Percentiles rank a stretch among this genome's conserved stretches.
Conservation (phyloP, 192 early-diverging fungal species). For the Chytriomyces hyalinus region DNA sequence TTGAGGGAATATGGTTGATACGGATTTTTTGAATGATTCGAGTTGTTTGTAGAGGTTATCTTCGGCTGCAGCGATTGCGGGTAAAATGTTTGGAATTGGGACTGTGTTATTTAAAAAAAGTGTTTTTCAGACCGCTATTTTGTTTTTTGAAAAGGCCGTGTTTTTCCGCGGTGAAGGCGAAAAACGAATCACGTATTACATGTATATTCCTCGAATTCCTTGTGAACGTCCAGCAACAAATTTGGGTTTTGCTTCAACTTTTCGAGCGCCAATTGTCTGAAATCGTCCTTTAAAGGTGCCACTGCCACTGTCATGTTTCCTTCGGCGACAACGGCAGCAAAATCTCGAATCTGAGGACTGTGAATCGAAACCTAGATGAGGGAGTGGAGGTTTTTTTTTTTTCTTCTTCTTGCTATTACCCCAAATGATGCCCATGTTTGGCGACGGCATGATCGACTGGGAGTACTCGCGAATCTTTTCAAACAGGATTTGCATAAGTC, state of each 20-base stretch:
- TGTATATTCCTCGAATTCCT: slow-evolving; percentile 22
- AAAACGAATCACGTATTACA: not conserved
- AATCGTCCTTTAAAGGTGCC: slow-evolving; percentile 7
- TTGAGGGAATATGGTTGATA: not conserved
- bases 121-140: too few species aligned
- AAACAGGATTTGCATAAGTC: too few species aligned
- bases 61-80: not conserved
- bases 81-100: slow-evolving; percentile 20
- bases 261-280: not conserved
- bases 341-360: slow-evolving; percentile 36
- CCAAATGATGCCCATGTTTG: slow-evolving; percentile 23
- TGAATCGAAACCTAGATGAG: too few species aligned
- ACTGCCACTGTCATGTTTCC: slow-evolving; percentile 24
- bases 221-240: slow-evolving; percentile 26
- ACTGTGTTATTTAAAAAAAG: not conserved
- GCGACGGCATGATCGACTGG: slow-evolving; percentile 13
- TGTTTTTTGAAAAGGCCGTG: too few species aligned
- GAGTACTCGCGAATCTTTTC: slow-evolving; percentile 23
- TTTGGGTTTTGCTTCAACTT: not conserved
- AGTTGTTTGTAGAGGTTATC: slow-evolving; percentile 1
- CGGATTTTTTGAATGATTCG: not conserved
- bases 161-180: not conserved
- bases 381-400: too few species aligned
- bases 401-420: not conserved
- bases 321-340: slow-evolving; percentile 30